phyloP scores from a whole-genome alignment of 1,139 yeast species.

The Ashbya aceris region DNA sequence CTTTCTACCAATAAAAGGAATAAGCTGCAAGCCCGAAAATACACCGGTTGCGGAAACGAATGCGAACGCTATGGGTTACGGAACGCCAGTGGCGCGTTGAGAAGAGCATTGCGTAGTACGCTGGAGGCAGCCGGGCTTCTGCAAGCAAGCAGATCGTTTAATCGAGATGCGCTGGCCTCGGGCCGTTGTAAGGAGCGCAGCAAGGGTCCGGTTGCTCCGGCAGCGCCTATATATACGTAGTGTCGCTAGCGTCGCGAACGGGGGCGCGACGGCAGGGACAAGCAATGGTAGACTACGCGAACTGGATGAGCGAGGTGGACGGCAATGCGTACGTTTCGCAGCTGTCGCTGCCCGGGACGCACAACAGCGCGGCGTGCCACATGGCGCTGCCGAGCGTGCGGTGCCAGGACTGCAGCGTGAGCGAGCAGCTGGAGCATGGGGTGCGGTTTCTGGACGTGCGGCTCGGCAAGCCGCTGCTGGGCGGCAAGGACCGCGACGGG shows the following conservation, averaged over 20 bases:
- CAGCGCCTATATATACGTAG: no score
- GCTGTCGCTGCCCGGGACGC: conserved; percentile 71
- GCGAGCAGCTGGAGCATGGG: conserved; percentile 60
- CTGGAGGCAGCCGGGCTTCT: no score
- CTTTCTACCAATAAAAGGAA: no score
- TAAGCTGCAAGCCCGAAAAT: neutral
- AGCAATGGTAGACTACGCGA: conserved; percentile 19
- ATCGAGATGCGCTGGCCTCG: no score
- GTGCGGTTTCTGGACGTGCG: conserved; percentile 67
- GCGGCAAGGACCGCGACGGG: conserved; percentile 31
- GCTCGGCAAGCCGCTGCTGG: conserved; percentile 45
- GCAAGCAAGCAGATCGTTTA: no score
- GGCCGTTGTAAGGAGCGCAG: no score
- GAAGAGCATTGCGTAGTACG: no score
- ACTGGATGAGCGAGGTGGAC: conserved; percentile 49
- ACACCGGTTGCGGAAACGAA: neutral
- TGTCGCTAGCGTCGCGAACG: neutral
- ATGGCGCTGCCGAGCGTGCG: conserved; percentile 71
- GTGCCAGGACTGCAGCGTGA: conserved; percentile 58
- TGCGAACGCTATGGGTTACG: neutral
- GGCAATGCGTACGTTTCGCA: conserved; percentile 46
- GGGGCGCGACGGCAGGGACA: neutral
- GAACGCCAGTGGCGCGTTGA: neutral
- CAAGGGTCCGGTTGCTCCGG: no score
- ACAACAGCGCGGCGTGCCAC: conserved; percentile 68